Percentiles rank a stretch among this genome's conserved stretches.
These are phyloP conservation scores for Solanum aculeatissimum DNA, from an alignment of 305 asterid genomes.

Conservation along the genomic window DNA sequence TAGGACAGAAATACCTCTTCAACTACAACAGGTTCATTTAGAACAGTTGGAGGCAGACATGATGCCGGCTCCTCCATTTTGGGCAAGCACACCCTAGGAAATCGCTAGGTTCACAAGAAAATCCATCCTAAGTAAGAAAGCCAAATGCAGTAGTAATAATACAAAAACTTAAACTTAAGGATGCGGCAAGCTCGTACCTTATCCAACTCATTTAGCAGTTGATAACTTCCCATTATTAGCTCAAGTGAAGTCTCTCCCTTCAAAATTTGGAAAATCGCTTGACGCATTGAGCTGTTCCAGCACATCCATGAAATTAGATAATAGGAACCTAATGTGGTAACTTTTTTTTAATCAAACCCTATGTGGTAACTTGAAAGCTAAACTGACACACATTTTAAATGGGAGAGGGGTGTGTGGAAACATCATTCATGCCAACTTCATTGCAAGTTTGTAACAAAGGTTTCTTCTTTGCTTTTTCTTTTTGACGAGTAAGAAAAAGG, in stretches of 20 bases:
- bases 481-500: neutral
- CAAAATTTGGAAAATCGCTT: conserved; percentile 60
- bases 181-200: conserved; percentile 33
- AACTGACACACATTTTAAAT: neutral
- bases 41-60: conserved; percentile 21
- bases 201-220: conserved; percentile 58
- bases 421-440: neutral
- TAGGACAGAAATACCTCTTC: conserved; percentile 51
- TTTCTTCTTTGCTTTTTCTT: neutral
- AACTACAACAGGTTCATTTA: conserved; percentile 21
- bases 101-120: conserved; percentile 28
- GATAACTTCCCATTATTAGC: conserved; percentile 56
- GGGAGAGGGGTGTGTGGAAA: neutral
- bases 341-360: neutral
- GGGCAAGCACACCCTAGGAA: conserved; percentile 44
- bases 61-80: conserved; percentile 31
- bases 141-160: neutral
- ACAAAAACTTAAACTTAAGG: neutral
- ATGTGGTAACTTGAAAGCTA: neutral
- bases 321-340: neutral
- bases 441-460: neutral
- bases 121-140: neutral
- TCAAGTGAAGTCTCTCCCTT: conserved; percentile 65
- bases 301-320: neutral
- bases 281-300: conserved; percentile 52